Percentiles rank a stretch among this genome's conserved stretches.
Conservation (phyloP, 805 yeast species). For the Saturnispora saitoi region DNA sequence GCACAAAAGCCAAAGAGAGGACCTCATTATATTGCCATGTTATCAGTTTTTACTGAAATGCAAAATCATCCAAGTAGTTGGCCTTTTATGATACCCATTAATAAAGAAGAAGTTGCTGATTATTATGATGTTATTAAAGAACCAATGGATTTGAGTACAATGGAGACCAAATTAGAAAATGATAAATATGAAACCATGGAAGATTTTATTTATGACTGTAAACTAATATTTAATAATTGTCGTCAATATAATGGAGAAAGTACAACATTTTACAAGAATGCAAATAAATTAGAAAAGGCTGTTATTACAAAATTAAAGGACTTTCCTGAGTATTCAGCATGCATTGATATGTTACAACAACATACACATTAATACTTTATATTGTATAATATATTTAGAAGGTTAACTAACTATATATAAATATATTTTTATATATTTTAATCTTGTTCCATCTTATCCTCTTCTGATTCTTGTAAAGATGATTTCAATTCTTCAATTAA, state of each 20-base stretch:
- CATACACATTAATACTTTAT: background rate
- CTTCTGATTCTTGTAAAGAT: slow-evolving; percentile 55
- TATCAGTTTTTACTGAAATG: slow-evolving; percentile 75
- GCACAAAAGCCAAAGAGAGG: slow-evolving; percentile 93
- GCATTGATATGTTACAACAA: slow-evolving; percentile 44
- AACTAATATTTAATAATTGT: slow-evolving; percentile 82
- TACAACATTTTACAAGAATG: slow-evolving; percentile 92
- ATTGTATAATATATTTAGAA: background rate
- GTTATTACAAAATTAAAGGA: slow-evolving; percentile 76
- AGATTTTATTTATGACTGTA: slow-evolving; percentile 82
- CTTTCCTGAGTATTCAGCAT: slow-evolving; percentile 83
- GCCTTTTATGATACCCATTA: slow-evolving; percentile 95
- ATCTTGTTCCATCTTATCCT: slow-evolving; percentile 6
- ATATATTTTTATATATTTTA: slow-evolving; percentile 1
- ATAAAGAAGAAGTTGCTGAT: slow-evolving; percentile 89
- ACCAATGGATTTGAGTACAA: slow-evolving; percentile 95
- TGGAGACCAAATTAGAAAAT: slow-evolving; percentile 88
- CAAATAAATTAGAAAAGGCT: slow-evolving; percentile 87
- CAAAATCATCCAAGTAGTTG: slow-evolving; percentile 95
- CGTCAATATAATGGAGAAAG: slow-evolving; percentile 87
- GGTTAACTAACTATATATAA: too few species aligned
- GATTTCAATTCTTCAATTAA: slow-evolving; percentile 73
- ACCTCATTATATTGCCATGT: slow-evolving; percentile 92
- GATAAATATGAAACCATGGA: slow-evolving; percentile 88
- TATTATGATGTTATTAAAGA: slow-evolving; percentile 94